These are phyloP conservation scores for Piper betle DNA, from an alignment of 164 flowering plant species.

Conservation along the genomic window DNA sequence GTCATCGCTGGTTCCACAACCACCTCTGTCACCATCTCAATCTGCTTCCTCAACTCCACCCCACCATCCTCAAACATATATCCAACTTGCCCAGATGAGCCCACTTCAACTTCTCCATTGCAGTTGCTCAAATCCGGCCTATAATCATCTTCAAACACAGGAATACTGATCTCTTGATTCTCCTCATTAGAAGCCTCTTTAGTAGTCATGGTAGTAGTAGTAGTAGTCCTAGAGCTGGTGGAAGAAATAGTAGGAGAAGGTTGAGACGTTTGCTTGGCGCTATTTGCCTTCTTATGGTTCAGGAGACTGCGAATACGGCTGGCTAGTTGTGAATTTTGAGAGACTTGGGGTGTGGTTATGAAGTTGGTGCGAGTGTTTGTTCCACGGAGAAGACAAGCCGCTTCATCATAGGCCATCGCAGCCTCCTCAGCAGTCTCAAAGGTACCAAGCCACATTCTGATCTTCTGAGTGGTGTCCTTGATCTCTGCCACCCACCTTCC, in stretches of 20 bases:
- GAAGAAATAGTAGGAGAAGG: background rate
- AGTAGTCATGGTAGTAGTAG: conserved; percentile 2
- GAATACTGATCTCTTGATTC: conserved; percentile 7
- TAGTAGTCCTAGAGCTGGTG: conserved; percentile 1
- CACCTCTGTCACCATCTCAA: conserved; percentile 4
- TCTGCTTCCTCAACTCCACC: conserved; percentile 25
- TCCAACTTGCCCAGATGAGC: conserved; percentile 19
- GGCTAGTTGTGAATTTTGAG: conserved; percentile 57
- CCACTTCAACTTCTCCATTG: conserved; percentile 14
- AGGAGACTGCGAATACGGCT: conserved; percentile 55
- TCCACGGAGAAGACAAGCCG: conserved; percentile 86
- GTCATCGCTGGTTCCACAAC: conserved; percentile 17
- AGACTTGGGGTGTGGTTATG: conserved; percentile 30
- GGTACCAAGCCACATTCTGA: conserved; percentile 88
- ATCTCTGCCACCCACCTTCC: conserved; percentile 94
- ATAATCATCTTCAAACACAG: conserved; percentile 37
- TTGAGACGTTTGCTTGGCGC: background rate
- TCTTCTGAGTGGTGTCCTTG: conserved; percentile 79
- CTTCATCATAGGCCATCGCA: conserved; percentile 76
- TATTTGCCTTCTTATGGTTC: conserved; percentile 27
- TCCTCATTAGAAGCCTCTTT: conserved; percentile 2
- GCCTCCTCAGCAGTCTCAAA: conserved; percentile 83
- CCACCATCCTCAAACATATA: conserved; percentile 22
- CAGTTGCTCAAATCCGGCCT: conserved; percentile 55
- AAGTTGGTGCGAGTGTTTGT: conserved; percentile 75